Evolutionary conservation across 768 basidiomycete species (phyloP).

Genomic region (Russula earlei): DNA sequence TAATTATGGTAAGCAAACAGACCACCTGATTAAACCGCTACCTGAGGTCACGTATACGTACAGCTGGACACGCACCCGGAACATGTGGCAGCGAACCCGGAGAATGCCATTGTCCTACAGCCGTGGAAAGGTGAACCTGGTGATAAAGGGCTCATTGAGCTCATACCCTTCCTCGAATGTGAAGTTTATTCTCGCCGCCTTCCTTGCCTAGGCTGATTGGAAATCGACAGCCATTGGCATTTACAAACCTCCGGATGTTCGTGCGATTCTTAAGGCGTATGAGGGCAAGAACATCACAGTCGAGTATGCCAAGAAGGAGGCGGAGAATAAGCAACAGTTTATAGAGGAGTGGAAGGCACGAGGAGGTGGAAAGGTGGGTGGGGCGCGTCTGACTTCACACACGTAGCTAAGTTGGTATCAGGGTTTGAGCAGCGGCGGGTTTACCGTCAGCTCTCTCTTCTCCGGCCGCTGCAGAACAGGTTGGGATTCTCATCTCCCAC

Average conservation of each 20-base stretch:
- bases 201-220: not conserved
- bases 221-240: constrained; percentile 71
- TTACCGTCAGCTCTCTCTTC: constrained; percentile 40
- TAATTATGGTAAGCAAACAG: constrained; percentile 1
- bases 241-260: constrained; percentile 78
- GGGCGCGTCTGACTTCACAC: not conserved
- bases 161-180: constrained; percentile 98
- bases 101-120: constrained; percentile 77
- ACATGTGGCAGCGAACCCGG: constrained; percentile 69
- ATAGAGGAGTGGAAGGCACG: constrained; percentile 71
- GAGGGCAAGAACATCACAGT: constrained; percentile 78
- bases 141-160: constrained; percentile 71
- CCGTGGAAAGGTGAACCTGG: constrained; percentile 79
- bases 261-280: constrained; percentile 80
- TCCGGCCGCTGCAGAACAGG: constrained; percentile 27
- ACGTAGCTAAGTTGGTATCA: constrained; percentile 19
- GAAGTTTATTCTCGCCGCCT: constrained; percentile 17
- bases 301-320: constrained; percentile 86
- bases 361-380: constrained; percentile 17
- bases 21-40: constrained; percentile 22
- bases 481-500: constrained; percentile 12
- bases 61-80: constrained; percentile 78
- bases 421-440: constrained; percentile 31
- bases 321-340: constrained; percentile 66
- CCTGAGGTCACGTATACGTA: constrained; percentile 68